Percentiles rank a stretch among this genome's conserved stretches.
These are phyloP conservation scores for Nyctanthes arbortristis DNA, from an alignment of 257 asterid species.

Conservation along the genomic window DNA sequence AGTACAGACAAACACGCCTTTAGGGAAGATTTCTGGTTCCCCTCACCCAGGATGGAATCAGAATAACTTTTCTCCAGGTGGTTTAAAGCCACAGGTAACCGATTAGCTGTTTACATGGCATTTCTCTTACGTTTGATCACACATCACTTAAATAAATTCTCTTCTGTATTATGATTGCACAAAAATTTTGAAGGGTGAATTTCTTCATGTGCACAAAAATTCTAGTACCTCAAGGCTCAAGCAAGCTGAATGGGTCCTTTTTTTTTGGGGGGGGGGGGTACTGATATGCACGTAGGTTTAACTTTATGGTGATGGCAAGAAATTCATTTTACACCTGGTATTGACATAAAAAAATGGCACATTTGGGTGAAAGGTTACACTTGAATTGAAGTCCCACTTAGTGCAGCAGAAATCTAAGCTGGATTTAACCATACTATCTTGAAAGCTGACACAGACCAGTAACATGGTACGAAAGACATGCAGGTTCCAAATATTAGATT, in stretches of 20 bases:
- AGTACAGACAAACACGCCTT: slow-evolving; percentile 24
- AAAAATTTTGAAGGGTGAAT: background rate
- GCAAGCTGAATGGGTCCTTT: background rate
- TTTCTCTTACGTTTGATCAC: slow-evolving; percentile 1
- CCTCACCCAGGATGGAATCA: slow-evolving; percentile 31
- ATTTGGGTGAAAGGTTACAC: too few relatives aligned
- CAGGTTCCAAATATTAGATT: background rate
- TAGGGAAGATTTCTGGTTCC: slow-evolving; percentile 26
- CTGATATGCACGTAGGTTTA: background rate
- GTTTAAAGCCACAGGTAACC: slow-evolving; percentile 52
- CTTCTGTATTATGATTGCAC: slow-evolving; percentile 9
- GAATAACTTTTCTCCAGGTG: slow-evolving; percentile 32
- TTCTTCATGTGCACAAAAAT: slow-evolving; percentile 1
- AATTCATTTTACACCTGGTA: background rate
- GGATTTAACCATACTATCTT: background rate
- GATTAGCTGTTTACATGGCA: slow-evolving; percentile 9
- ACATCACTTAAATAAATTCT: background rate
- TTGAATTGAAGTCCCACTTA: too few relatives aligned
- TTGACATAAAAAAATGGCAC: background rate
- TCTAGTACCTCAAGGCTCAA: background rate
- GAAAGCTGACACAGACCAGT: background rate
- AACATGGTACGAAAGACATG: background rate
- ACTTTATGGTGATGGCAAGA: background rate
- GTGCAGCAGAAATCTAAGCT: too few relatives aligned
- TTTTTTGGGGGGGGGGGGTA: too few relatives aligned